Base-by-base conservation (phyloP, 352 stramenopile species). In the Blastocystis sp. region DNA sequence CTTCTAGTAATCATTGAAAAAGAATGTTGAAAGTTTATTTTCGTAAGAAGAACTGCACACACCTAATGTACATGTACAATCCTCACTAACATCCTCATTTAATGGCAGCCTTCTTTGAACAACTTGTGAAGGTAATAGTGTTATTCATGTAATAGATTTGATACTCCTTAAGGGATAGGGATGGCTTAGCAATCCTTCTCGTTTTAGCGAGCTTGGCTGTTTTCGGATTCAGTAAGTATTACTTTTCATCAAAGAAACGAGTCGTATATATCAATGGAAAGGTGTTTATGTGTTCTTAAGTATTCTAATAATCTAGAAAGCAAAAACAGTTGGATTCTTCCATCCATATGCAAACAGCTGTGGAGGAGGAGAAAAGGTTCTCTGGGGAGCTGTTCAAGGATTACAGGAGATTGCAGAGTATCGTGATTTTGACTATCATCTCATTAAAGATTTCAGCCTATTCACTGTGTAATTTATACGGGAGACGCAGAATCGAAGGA, bases 361-460 rank as follows among this genome's bases (percentile, higher is more conserved):
- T 44, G 97, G 97, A 30, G 97, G 97, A 54, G 97, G 97, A 48
- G 97, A 99, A 91, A 95, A 97, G 69, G 97, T 99, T 24, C 93
- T 99, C 37, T 99, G 97, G 94, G 97, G 96, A 88, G 94, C 94
- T 15, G 92, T 99, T 58, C 89, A 96, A 82, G 93, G 94, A 73
- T 92, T 99, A 30, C 76, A 92, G n/a, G 89, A 90, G n/a, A 90
- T 70, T 30, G 78, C 78, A 13, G 66, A 89, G 78, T 89, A 58
- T 24, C 1, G 7, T 17, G 54, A 11, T 73, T 22, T 5, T 58
- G 40, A 2, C 42, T 17, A 4, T 37, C 35, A 3, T 51, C 54
- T 51, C 90, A 92, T 24, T 84, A 90, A 66, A 90, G 90, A 87
- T 94, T 93, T 64, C 58, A 89, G 30, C 40, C 37, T 35, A 82